A percentile compares a stretch with the other conserved stretches of the same genome.
phyloP scores from a whole-genome alignment of 345 rosid genomes.

The Aethionema arabicum region DNA sequence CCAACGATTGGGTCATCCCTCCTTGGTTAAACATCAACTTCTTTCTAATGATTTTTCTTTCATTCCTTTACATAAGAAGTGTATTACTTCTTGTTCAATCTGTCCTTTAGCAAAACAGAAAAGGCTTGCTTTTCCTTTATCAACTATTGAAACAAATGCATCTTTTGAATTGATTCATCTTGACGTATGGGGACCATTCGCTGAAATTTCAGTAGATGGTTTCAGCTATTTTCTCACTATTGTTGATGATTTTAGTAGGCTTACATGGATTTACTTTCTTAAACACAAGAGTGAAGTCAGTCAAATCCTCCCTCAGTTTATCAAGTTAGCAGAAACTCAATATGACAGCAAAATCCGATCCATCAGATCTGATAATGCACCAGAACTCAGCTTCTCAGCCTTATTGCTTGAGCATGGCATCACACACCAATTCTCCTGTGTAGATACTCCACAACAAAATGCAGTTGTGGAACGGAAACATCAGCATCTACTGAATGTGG shows the following conservation, averaged over 20 bases:
- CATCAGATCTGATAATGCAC: background rate
- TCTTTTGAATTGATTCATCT: background rate
- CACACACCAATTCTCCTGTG: background rate
- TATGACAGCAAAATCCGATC: too few species aligned
- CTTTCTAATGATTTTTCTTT: too few species aligned
- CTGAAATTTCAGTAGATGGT: background rate
- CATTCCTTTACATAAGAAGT: too few species aligned
- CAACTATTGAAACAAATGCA: too few species aligned
- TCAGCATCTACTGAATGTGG: background rate
- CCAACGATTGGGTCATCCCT: too few species aligned
- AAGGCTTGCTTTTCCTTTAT: background rate
- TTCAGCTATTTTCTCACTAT: background rate
- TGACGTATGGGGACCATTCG: background rate
- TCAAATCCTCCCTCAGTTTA: background rate
- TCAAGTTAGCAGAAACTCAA: background rate
- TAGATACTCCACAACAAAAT: background rate
- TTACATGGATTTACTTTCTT: background rate
- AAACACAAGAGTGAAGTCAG: background rate
- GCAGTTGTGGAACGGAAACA: background rate
- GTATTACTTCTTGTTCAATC: too few species aligned
- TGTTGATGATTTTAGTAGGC: background rate
- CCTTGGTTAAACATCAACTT: too few species aligned
- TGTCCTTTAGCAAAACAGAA: too few species aligned
- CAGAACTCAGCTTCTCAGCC: background rate
- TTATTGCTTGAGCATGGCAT: background rate